phyloP scores from a whole-genome alignment of 345 rosid species.

The Rhizophora mangle region DNA sequence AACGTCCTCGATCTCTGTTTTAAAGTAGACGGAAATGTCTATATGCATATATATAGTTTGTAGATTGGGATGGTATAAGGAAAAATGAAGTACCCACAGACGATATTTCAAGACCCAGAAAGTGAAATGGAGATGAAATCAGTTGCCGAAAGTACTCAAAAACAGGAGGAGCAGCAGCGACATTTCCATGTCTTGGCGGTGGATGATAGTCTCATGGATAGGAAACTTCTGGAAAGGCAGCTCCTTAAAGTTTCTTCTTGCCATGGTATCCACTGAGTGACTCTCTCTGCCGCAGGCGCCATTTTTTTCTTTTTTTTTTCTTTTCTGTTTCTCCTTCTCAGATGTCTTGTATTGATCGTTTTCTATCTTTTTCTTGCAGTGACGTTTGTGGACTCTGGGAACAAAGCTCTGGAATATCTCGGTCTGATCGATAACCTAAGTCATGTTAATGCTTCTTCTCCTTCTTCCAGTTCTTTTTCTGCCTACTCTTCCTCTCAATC shows the following conservation, averaged over 20 bases:
- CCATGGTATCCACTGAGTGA: constrained; percentile 29
- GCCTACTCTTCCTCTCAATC: constrained; percentile 7
- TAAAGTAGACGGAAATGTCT: no score
- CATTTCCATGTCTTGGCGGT: constrained; percentile 59
- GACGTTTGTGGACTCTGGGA: constrained; percentile 54
- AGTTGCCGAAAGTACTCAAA: constrained; percentile 7
- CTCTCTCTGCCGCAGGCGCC: not conserved
- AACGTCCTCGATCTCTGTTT: no score
- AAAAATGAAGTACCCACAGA: not conserved
- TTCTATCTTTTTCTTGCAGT: constrained; percentile 28
- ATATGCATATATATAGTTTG: not conserved
- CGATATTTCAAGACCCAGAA: not conserved
- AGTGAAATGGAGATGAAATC: constrained; percentile 34
- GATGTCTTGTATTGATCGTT: not conserved
- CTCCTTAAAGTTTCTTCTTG: constrained; percentile 51
- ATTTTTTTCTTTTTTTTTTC: not conserved
- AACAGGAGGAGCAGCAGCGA: constrained; percentile 10
- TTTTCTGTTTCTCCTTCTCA: not conserved
- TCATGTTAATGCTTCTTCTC: constrained; percentile 3
- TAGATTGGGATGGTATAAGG: not conserved
- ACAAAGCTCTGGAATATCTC: constrained; percentile 52
- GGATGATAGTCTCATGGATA: constrained; percentile 54
- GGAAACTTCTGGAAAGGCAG: constrained; percentile 51
- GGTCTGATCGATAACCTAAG: constrained; percentile 37
- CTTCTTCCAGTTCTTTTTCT: constrained; percentile 20